A percentile compares a stretch with the other conserved stretches of the same genome.
phyloP scores from a whole-genome alignment of 2,329 filamentous ascomycete species.

The Colletotrichum caudatum region DNA sequence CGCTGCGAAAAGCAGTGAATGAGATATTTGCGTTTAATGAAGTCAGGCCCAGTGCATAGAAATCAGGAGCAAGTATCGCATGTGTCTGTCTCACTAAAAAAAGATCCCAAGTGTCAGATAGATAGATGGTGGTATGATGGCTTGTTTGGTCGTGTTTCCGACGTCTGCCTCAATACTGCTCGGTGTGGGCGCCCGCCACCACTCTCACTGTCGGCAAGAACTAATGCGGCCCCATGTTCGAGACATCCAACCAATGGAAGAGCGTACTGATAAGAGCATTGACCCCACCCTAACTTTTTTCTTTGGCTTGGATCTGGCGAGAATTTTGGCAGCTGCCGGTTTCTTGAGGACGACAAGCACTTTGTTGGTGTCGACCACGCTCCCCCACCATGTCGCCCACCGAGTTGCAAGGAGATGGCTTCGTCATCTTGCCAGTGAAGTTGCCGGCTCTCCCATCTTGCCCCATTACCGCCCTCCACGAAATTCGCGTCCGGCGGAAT shows the following conservation, averaged over 20 bases:
- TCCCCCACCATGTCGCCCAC: slow-evolving; percentile 45
- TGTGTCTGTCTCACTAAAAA: not conserved
- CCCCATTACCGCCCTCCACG: slow-evolving; percentile 75
- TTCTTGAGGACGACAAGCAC: slow-evolving; percentile 25
- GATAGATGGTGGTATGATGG: not conserved
- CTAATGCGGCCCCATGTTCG: not conserved
- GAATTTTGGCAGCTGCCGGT: slow-evolving; percentile 24
- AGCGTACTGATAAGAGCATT: slow-evolving; percentile 4
- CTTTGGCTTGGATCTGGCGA: slow-evolving; percentile 13
- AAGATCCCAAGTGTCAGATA: not conserved
- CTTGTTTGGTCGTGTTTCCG: not conserved
- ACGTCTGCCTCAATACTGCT: not conserved
- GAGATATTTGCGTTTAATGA: not conserved
- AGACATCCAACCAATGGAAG: not conserved
- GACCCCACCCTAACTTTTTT: slow-evolving; percentile 24
- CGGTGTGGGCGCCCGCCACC: not conserved
- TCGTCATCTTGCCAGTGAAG: slow-evolving; percentile 75
- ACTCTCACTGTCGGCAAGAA: slow-evolving; percentile 5
- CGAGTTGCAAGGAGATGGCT: slow-evolving; percentile 62
- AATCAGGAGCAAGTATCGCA: too few species aligned
- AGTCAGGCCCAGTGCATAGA: too few species aligned
- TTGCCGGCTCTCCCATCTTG: slow-evolving; percentile 74
- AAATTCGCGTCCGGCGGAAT: slow-evolving; percentile 88
- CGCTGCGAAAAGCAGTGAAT: not conserved
- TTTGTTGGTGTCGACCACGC: slow-evolving; percentile 13